phyloP scores from a whole-genome alignment of 1,284 basidiomycete genomes.

The Ceratobasidium sp. region DNA sequence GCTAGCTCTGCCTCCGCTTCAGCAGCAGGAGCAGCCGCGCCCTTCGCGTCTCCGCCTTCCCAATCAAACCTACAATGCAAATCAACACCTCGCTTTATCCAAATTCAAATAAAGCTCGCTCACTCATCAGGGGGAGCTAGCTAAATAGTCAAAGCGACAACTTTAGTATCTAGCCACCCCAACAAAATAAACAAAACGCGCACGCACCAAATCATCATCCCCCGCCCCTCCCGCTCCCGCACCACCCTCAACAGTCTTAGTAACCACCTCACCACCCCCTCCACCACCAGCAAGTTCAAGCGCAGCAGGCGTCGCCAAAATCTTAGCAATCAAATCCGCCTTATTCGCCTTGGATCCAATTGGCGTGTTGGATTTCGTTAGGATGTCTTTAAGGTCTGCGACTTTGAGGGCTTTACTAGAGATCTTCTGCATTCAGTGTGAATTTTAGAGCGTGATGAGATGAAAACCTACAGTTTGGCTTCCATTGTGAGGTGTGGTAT shows the following conservation, averaged over 20 bases:
- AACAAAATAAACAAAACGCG: slow-evolving; percentile 53
- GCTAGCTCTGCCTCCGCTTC: too few species aligned
- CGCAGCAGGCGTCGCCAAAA: slow-evolving; percentile 68
- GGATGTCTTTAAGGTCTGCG: slow-evolving; percentile 75
- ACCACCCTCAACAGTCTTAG: too few species aligned
- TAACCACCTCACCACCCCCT: slow-evolving; percentile 59
- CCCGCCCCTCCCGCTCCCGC: slow-evolving; percentile 14
- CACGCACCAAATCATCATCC: slow-evolving; percentile 51
- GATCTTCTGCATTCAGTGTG: slow-evolving; percentile 33
- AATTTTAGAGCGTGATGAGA: neutral
- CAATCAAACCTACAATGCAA: slow-evolving; percentile 41
- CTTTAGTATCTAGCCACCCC: slow-evolving; percentile 58
- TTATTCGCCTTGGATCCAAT: slow-evolving; percentile 73
- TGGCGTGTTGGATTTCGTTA: slow-evolving; percentile 66
- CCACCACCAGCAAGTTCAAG: slow-evolving; percentile 65
- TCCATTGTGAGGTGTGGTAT: slow-evolving; percentile 62
- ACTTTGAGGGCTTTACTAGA: slow-evolving; percentile 75
- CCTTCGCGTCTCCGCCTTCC: slow-evolving; percentile 13
- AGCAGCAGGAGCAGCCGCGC: slow-evolving; percentile 10
- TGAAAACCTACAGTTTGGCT: slow-evolving; percentile 61
- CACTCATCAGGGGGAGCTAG: slow-evolving; percentile 39
- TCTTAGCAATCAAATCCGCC: slow-evolving; percentile 73
- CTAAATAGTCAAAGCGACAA: slow-evolving; percentile 20
- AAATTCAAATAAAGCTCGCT: too few species aligned
- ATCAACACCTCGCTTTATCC: too few species aligned